phyloP scores from a whole-genome alignment of 352 stramenopile species.

The Lagenidium sp. region DNA sequence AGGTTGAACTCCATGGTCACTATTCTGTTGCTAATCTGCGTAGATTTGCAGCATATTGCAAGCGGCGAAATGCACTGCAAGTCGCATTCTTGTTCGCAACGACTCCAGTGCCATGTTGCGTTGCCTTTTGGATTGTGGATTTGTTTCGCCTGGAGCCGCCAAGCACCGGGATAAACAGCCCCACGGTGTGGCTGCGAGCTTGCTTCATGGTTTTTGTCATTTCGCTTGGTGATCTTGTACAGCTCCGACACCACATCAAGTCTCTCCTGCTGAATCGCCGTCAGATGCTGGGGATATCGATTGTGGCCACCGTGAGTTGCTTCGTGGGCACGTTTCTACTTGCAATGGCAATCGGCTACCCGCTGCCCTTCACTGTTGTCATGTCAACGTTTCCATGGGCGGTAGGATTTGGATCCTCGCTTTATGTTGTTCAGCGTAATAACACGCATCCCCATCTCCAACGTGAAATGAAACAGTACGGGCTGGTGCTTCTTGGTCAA shows the following conservation, averaged over 20 bases:
- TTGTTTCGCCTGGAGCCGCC: conserved; percentile 13
- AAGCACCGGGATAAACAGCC: neutral
- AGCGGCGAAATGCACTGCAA: neutral
- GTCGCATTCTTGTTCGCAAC: conserved; percentile 1
- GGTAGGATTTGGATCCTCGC: neutral
- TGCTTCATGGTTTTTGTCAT: neutral
- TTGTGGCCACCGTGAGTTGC: no score
- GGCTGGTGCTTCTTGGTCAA: conserved; percentile 10
- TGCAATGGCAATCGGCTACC: conserved; percentile 7
- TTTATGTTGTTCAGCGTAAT: neutral
- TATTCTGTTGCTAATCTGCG: conserved; percentile 18
- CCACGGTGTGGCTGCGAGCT: neutral
- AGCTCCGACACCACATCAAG: neutral
- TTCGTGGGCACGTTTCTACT: conserved; percentile 4
- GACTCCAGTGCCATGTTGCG: conserved; percentile 15
- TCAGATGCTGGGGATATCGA: neutral
- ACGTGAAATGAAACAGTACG: neutral
- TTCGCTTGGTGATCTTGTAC: neutral
- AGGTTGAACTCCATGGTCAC: conserved; percentile 18
- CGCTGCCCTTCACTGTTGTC: conserved; percentile 5
- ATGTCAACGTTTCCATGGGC: conserved; percentile 6
- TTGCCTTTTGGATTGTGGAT: conserved; percentile 9
- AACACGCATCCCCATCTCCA: neutral
- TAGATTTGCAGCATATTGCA: conserved; percentile 8
- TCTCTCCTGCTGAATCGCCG: no score